Base-by-base conservation (phyloP, 768 basidiomycete species). In the Asterophora lycoperdoides region DNA sequence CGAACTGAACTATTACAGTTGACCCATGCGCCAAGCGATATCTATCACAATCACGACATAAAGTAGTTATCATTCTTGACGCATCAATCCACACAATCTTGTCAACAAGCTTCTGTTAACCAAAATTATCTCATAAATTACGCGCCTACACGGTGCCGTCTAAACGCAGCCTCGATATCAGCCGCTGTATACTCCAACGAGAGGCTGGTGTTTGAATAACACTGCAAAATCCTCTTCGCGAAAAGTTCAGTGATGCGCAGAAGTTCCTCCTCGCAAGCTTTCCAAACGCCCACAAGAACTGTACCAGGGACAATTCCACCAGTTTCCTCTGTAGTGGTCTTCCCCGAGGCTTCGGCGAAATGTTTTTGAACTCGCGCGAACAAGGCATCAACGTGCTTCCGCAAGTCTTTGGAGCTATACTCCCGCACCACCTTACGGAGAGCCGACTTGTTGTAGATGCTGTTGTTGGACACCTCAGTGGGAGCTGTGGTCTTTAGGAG, bases 341-440 rank as follows among this genome's bases (percentile, higher is more conserved):
- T 85, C 53, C 85, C 86, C 8, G 84, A 83, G 1, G 80, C 81
- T 58, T 93, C 90, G 5, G 85, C 85, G 60, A 96, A 97, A 62
- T 98, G 95, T 66, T 98, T 98, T 67, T 95, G 91, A 23, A 98
- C 90, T 8, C 95, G 83, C 62, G 90, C 90, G 67, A 84, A 86
- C 32, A 98, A 74, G 7, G 79, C 79, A 47, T 97, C 95, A 44
- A 95, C 72, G 52, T 88, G 77, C 64, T 95, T 95, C 32, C 89
- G 84, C 10, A 98, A 70, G 64, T 98, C 95, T 67, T 96, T 98
- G 33, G 81, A 69, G 53, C 79, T 85, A 64, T 82, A 86, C 59
- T 96, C 94, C 61, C 89, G 92, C 41, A 91, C 68, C 11, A 89
- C 76, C 60, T 89, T 91, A 65, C 89, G 91, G n/a, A 95, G 69